Conservation (phyloP, 2,329 filamentous ascomycete genomes). For the Aspergillus felis region DNA sequence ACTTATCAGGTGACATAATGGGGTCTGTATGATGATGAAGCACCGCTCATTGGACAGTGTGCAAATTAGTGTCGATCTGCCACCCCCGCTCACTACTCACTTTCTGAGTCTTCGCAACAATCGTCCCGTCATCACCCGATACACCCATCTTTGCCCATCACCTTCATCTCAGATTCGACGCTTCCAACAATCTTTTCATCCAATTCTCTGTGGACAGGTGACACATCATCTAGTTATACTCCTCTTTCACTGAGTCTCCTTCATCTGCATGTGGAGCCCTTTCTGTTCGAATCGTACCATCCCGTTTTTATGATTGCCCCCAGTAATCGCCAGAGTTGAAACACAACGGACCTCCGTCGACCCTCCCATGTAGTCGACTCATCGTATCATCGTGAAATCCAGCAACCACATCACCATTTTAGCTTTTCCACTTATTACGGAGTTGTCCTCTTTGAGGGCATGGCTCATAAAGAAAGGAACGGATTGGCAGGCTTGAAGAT, state of each 20-base stretch:
- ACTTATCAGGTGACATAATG: not conserved
- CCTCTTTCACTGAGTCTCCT: not conserved
- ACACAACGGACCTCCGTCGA: not conserved
- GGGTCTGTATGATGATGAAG: not conserved
- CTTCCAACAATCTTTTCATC: not conserved
- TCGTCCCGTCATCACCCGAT: slow-evolving; percentile 10
- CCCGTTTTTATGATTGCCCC: not conserved
- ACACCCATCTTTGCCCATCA: slow-evolving; percentile 8
- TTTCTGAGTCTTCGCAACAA: slow-evolving; percentile 6
- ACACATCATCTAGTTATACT: not conserved
- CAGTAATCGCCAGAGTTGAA: not conserved
- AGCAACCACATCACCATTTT: not conserved
- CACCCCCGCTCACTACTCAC: slow-evolving; percentile 8
- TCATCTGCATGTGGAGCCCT: not conserved
- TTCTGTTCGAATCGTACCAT: not conserved
- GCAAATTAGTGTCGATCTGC: slow-evolving; percentile 1
- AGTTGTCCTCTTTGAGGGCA: slow-evolving; percentile 26
- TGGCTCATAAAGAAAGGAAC: slow-evolving; percentile 36
- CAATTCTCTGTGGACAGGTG: not conserved
- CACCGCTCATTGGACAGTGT: not conserved
- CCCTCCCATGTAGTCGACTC: not conserved
- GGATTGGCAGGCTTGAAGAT: slow-evolving; percentile 35
- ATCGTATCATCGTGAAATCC: not conserved
- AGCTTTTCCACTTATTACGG: slow-evolving; percentile 8
- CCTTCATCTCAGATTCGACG: slow-evolving; percentile 6